Conservation (phyloP, 1,284 basidiomycete genomes). For the Puccinia coronata region DNA sequence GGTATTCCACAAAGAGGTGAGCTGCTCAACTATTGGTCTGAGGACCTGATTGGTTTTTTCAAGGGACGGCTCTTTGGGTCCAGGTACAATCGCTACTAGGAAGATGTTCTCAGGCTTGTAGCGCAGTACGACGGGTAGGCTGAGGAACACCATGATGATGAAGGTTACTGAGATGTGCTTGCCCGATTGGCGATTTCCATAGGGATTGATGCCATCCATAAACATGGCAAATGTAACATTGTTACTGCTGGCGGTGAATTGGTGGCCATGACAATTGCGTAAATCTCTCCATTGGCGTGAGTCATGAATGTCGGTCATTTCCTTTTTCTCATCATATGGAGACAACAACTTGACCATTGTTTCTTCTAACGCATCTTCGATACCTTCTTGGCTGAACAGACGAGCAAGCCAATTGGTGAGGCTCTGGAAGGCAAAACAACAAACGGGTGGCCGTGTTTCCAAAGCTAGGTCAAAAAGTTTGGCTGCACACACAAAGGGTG, state of each 20-base stretch:
- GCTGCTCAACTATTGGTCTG: slow-evolving; percentile 56
- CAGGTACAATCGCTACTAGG: slow-evolving; percentile 59
- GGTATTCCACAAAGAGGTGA: slow-evolving; percentile 56
- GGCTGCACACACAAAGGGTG: no score
- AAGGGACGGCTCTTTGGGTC: slow-evolving; percentile 51
- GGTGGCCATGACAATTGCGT: not conserved
- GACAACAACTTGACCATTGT: no score
- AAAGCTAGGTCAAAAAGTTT: not conserved
- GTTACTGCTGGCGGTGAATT: not conserved
- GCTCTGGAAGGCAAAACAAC: no score
- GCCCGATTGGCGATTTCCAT: slow-evolving; percentile 5
- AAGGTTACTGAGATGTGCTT: slow-evolving; percentile 12
- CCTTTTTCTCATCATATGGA: no score
- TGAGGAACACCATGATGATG: slow-evolving; percentile 6
- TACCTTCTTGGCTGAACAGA: no score
- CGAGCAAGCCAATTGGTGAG: no score
- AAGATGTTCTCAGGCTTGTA: slow-evolving; percentile 59
- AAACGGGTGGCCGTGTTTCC: no score
- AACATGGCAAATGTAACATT: slow-evolving; percentile 28
- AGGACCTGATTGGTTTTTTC: slow-evolving; percentile 57
- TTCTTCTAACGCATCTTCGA: no score
- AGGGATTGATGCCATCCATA: slow-evolving; percentile 39
- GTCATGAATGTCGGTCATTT: slow-evolving; percentile 21
- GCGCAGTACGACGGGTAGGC: slow-evolving; percentile 55
- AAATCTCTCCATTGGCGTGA: slow-evolving; percentile 10